phyloP scores from a whole-genome alignment of 441 rosid species.

The Erysimum cheiri region DNA sequence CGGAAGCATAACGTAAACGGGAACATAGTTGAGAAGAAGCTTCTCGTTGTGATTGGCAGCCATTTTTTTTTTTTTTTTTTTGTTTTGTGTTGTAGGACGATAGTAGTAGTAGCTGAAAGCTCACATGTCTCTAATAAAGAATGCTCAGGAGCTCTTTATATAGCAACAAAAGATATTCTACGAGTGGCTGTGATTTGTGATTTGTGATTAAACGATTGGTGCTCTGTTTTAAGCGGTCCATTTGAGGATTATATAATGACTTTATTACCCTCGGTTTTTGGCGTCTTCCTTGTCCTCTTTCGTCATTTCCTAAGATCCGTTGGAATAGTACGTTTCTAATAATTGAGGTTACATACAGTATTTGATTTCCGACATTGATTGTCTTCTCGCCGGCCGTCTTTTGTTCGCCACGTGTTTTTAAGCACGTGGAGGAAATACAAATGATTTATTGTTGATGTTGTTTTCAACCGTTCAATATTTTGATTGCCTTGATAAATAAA shows the following conservation, averaged over 20 bases:
- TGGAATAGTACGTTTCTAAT: neutral
- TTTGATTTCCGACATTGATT: neutral
- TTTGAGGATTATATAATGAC: neutral
- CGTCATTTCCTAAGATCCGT: neutral
- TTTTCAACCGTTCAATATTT: neutral
- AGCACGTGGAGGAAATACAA: neutral
- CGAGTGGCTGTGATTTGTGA: conserved; percentile 4
- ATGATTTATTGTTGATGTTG: neutral
- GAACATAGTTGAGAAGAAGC: conserved; percentile 70
- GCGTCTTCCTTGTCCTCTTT: conserved; percentile 1
- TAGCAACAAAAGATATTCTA: neutral
- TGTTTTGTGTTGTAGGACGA: neutral
- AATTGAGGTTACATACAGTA: neutral
- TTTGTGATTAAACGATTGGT: neutral
- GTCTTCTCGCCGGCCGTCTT: neutral
- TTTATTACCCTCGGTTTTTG: neutral
- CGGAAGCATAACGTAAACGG: conserved; percentile 82
- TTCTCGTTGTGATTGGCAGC: conserved; percentile 46
- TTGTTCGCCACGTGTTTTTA: neutral
- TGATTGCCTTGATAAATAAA: neutral
- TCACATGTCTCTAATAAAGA: neutral
- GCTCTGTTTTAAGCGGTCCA: neutral
- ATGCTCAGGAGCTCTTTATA: conserved; percentile 16
- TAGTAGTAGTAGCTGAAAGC: neutral
- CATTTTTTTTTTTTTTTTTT: conserved; percentile 12